These are phyloP conservation scores for Ogataea hybrid DNA, from an alignment of 1,139 yeast genomes.

Conservation along the genomic window DNA sequence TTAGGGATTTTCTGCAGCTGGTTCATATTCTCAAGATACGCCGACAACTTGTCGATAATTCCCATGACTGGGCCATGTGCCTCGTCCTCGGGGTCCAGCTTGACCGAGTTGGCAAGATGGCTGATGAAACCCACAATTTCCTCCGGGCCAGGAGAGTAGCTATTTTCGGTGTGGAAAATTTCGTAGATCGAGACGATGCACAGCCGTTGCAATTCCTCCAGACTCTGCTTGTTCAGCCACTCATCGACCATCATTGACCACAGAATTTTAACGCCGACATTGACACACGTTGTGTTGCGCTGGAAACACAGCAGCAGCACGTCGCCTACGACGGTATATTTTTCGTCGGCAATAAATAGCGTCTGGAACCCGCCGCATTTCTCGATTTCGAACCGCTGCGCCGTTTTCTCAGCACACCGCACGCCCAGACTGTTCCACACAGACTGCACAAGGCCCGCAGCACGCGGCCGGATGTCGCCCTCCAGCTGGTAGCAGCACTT, in stretches of 20 bases:
- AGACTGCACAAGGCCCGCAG: slow-evolving; percentile 53
- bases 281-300: slow-evolving; percentile 59
- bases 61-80: slow-evolving; percentile 52
- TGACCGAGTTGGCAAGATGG: slow-evolving; percentile 45
- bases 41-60: slow-evolving; percentile 56
- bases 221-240: slow-evolving; percentile 56
- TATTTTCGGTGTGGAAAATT: slow-evolving; percentile 52
- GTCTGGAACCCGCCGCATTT: slow-evolving; percentile 74
- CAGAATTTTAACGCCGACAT: slow-evolving; percentile 63
- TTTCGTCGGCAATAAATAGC: slow-evolving; percentile 52
- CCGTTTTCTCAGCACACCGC: slow-evolving; percentile 53
- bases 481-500: slow-evolving; percentile 68
- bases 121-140: slow-evolving; percentile 57
- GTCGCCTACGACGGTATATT: slow-evolving; percentile 60
- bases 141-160: slow-evolving; percentile 50
- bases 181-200: slow-evolving; percentile 63
- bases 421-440: slow-evolving; percentile 75
- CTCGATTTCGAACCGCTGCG: slow-evolving; percentile 57
- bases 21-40: slow-evolving; percentile 63
- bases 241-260: slow-evolving; percentile 74
- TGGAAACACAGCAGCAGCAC: slow-evolving; percentile 70
- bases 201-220: slow-evolving; percentile 63
- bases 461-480: slow-evolving; percentile 60
- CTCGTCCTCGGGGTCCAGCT: slow-evolving; percentile 66
- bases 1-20: slow-evolving; percentile 75